phyloP scores from a whole-genome alignment of 176 grass and related monocot genomes.

The Alopecurus myosuroides region DNA sequence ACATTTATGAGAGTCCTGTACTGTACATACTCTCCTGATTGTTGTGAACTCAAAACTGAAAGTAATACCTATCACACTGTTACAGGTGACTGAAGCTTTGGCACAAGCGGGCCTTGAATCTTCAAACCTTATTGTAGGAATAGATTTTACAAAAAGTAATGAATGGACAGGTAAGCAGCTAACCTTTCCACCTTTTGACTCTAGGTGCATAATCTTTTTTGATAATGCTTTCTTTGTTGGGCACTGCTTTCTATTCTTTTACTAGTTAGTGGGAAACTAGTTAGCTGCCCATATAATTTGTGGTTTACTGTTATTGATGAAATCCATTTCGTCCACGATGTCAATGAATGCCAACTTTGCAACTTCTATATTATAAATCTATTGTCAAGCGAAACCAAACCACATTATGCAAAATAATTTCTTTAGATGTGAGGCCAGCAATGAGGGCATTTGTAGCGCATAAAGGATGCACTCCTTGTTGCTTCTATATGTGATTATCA shows the following conservation, averaged over 20 bases:
- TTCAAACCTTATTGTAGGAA: constrained; percentile 91
- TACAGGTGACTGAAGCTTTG: constrained; percentile 86
- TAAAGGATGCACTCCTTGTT: background rate
- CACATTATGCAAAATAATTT: background rate
- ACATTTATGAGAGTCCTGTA: background rate
- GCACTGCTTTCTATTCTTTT: background rate
- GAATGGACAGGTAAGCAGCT: constrained; percentile 85
- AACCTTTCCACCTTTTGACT: constrained; percentile 5
- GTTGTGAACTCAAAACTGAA: background rate
- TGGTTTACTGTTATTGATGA: background rate
- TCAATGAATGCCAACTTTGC: constrained; percentile 1
- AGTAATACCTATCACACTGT: background rate
- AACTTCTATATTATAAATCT: background rate
- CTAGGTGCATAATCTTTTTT: constrained; percentile 11
- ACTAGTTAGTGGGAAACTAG: background rate
- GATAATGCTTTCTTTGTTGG: constrained; percentile 4
- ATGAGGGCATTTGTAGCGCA: background rate
- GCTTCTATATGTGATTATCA: constrained; percentile 1
- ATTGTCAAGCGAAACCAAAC: background rate
- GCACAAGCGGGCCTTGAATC: constrained; percentile 89
- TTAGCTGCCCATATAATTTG: background rate
- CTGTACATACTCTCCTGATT: background rate
- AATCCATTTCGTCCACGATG: background rate
- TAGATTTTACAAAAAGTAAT: constrained; percentile 95
- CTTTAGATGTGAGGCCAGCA: background rate